Evolutionary conservation across 768 basidiomycete genomes (phyloP), one percentile per base, ranked within the genome.

Genomic region (Pleurotus giganteus): DNA sequence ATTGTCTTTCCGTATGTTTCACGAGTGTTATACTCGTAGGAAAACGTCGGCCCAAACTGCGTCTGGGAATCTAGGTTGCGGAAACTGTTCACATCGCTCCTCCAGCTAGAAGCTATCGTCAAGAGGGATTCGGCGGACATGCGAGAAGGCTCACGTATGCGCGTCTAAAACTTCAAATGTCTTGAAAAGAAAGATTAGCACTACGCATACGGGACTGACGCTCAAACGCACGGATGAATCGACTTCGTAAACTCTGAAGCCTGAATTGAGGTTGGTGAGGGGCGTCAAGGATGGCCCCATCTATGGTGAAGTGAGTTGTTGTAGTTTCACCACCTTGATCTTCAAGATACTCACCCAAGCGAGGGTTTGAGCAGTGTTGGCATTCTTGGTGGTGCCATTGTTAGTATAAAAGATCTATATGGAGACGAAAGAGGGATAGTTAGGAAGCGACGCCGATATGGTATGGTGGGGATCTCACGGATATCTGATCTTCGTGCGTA

Each of bases 101-200:
- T 77, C 82, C 87, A 91, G 5, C 88, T 89, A 60, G 42, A 54
- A 4, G 39, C 44, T 47, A 26, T 46, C 57, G 27, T 53, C 42
- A 37, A 42, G 42, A 36, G 36, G 19, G 39, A 24, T 46, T 31
- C 11, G 44, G 28, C 51, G 4, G 27, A 36, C 36, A 24, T 21
- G 17, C n/a, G 3, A 45, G 39, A 3, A 19, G 32, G 71, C 82
- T 67, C 65, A 88, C 85, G 89, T 91, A 64, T 88, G 80, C 1
- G 88, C 87, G 60, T 91, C 88, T 54, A 90, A 53, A 45, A 91
- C 79, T 28, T 91, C 88, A 61, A 89, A 91, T 2, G 88, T 88
- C 85, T 89, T 58, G 12, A 26, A 15, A 24, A 13, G 29, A 53
- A 60, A 29, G 56, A 11, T 49, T 6, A 34, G 39, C 9, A 34